Evolutionary conservation across 2,329 filamentous ascomycete species (phyloP).

Genomic region (Hansfordia pulvinata): DNA sequence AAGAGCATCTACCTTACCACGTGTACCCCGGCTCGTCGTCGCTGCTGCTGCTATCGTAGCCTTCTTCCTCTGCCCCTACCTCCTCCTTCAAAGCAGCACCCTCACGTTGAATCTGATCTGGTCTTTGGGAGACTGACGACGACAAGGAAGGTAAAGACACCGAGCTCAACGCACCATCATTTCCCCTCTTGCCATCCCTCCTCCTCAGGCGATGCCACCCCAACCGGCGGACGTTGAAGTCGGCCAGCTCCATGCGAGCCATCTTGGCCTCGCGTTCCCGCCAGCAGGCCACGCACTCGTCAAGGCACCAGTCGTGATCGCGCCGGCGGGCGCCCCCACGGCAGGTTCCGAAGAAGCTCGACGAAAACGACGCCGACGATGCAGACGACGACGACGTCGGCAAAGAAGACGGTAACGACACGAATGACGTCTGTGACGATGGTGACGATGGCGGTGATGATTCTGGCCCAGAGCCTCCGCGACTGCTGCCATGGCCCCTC

Average conservation of each 20-base stretch:
- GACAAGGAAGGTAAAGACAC: too few relatives aligned
- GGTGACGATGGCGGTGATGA: too few relatives aligned
- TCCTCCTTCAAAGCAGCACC: background rate
- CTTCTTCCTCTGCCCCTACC: background rate
- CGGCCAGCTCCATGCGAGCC: constrained; percentile 5
- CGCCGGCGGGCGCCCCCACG: constrained; percentile 3
- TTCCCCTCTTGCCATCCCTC: background rate
- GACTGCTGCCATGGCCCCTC: too few relatives aligned
- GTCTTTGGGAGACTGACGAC: too few relatives aligned
- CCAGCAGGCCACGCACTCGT: constrained; percentile 6
- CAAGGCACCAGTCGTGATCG: constrained; percentile 8
- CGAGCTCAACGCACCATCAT: background rate
- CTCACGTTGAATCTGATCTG: background rate
- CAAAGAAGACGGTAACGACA: too few relatives aligned
- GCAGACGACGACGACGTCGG: too few relatives aligned
- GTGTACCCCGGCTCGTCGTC: background rate
- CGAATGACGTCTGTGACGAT: too few relatives aligned
- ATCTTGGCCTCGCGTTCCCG: constrained; percentile 4
- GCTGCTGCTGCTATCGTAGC: background rate
- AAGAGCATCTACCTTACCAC: too few relatives aligned
- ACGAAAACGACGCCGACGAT: too few relatives aligned
- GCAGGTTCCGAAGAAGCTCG: constrained; percentile 7
- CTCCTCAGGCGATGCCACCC: constrained; percentile 3
- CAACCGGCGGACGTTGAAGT: constrained; percentile 5
- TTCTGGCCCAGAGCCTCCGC: too few relatives aligned